Evolutionary conservation across 352 stramenopile species (phyloP), one percentile per base, ranked within the genome.

Genomic region (Pythium chondricola): DNA sequence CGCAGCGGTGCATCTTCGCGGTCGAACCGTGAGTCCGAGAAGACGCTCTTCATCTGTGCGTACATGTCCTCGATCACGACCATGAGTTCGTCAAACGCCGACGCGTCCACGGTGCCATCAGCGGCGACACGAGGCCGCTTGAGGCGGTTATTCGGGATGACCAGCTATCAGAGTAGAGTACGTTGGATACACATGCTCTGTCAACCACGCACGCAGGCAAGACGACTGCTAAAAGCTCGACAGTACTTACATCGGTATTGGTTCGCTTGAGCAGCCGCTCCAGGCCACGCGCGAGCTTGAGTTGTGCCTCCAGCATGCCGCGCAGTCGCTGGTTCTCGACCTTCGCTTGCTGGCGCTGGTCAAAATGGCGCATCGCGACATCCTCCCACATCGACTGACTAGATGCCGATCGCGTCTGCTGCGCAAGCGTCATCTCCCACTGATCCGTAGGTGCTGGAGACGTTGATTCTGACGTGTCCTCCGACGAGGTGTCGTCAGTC

Each of bases 251-350:
- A 32, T 62, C 54, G 9, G 46, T 42, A 18, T 62, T 62, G 10
- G 46, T 56, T 22, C 54, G 54, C 46, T 56, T 56, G 32, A 62
- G 44, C 7, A 61, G 39, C 2, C 52, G 44, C 40, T 61, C 52
- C 13, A 61, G 33, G 1, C 45, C 40, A 24, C 45, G 44, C 56
- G 65, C 71, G 37, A 84, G 63, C 58, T 83, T 82, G 55, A 86
- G 68, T 39, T 86, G 74, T 17, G 63, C 72, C 40, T 83, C 71
- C 31, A 86, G 54, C 32, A 80, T 61, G 7, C 61, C 45, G 44
- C 73, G 73, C 4, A 86, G 59, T 4, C 70, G 59, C 17, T 69
- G 62, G 43, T 86, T 86, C 52, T 86, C 74, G 20, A 67, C 47
- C 46, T 84, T 69, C 1, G 67, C 54, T 40, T 83, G 40, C 32